A percentile compares a stretch with the other conserved stretches of the same genome.
phyloP scores from a whole-genome alignment of 2,329 filamentous ascomycete genomes.

The Leptographium procerum region DNA sequence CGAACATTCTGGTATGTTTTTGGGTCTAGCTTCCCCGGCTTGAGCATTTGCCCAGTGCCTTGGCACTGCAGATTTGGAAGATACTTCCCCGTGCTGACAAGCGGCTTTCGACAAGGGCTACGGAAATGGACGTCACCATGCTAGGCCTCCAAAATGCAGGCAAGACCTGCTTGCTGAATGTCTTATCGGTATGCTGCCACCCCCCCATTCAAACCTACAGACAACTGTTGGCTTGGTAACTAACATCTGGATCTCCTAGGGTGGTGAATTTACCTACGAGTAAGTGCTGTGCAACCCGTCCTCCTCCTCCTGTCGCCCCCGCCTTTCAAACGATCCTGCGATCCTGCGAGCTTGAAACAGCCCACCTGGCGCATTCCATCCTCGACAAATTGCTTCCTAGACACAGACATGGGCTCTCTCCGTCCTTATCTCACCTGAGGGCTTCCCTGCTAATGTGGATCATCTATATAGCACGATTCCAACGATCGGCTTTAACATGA shows the following conservation, averaged over 20 bases:
- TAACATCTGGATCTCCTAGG: constrained; percentile 39
- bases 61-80: background rate
- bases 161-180: constrained; percentile 88
- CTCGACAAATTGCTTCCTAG: constrained; percentile 3
- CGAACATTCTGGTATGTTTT: constrained; percentile 77
- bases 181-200: constrained; percentile 69
- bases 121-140: constrained; percentile 99
- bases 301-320: constrained; percentile 15
- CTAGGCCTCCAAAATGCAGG: constrained; percentile 96
- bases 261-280: constrained; percentile 97
- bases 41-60: background rate
- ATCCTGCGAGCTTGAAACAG: constrained; percentile 2
- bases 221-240: background rate
- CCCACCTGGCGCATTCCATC: background rate
- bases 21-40: constrained; percentile 8
- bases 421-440: background rate
- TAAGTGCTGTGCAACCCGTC: constrained; percentile 42
- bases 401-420: background rate
- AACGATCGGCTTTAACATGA: constrained; percentile 98
- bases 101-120: constrained; percentile 53
- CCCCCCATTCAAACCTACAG: background rate
- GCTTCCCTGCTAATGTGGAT: background rate
- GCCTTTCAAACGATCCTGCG: constrained; percentile 11
- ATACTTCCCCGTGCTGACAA: constrained; percentile 6
- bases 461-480: constrained; percentile 71